Conservation (phyloP, 2,329 filamentous ascomycete genomes). For the Alternaria metachromatica region DNA sequence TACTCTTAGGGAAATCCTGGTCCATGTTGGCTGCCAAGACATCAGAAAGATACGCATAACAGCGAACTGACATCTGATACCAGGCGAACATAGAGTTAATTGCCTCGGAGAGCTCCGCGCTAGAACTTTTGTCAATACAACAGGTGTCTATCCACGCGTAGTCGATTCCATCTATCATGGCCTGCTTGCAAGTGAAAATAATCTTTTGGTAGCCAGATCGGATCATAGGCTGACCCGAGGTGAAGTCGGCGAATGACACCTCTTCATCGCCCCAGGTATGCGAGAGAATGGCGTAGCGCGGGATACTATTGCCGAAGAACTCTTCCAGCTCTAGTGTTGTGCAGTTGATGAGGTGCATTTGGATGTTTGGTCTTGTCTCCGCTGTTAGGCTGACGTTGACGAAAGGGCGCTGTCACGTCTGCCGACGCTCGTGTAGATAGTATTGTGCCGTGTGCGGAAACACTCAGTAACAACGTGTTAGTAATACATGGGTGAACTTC, state of each 20-base stretch:
- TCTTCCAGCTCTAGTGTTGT: not conserved
- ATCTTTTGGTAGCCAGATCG: not conserved
- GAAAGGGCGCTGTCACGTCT: not conserved
- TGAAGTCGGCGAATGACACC: not conserved
- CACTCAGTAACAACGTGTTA: too few relatives aligned
- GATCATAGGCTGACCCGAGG: not conserved
- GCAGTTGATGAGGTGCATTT: conserved; percentile 3
- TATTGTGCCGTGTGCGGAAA: not conserved
- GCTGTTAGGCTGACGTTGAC: not conserved
- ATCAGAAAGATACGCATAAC: conserved; percentile 12
- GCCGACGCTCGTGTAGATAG: not conserved
- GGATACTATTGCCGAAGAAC: not conserved
- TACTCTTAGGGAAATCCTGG: not conserved
- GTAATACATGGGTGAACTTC: not conserved
- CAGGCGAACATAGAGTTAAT: conserved; percentile 8
- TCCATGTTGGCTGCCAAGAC: not conserved
- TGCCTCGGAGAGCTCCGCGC: conserved; percentile 11
- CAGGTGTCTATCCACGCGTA: conserved; percentile 14
- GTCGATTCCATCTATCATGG: not conserved
- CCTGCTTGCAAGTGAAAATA: not conserved
- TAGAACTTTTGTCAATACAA: conserved; percentile 11
- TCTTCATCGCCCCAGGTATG: not conserved
- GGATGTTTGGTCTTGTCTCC: not conserved
- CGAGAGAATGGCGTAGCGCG: not conserved
- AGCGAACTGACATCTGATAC: not conserved